These are phyloP conservation scores for Turnera subulata DNA, from an alignment of 345 rosid genomes.

Conservation along the genomic window DNA sequence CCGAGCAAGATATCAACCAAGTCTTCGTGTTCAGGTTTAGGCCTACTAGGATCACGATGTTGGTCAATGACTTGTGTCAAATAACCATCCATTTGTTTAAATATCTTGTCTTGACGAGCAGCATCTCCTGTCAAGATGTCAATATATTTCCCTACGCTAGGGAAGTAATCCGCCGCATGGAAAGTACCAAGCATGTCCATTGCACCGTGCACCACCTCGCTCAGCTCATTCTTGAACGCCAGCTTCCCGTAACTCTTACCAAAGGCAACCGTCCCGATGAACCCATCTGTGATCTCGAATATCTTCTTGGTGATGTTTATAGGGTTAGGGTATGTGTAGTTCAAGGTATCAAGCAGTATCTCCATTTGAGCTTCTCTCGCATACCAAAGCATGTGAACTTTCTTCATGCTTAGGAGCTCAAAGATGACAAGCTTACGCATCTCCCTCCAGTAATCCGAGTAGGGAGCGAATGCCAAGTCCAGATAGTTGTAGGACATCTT, in stretches of 20 bases:
- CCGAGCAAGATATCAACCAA: slow-evolving; percentile 7
- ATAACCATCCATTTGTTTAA: not conserved
- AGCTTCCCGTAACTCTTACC: slow-evolving; percentile 2
- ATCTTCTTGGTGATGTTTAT: not conserved
- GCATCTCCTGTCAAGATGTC: not conserved
- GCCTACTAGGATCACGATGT: slow-evolving; percentile 6
- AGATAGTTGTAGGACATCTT: slow-evolving; percentile 5
- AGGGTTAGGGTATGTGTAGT: not conserved
- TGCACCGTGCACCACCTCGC: not conserved
- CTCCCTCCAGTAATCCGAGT: slow-evolving; percentile 15
- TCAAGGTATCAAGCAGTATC: not conserved
- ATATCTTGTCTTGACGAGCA: not conserved
- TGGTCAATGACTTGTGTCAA: not conserved
- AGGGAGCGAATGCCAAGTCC: slow-evolving; percentile 10
- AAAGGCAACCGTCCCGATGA: slow-evolving; percentile 3
- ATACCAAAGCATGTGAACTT: slow-evolving; percentile 2
- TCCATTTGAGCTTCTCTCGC: slow-evolving; percentile 5
- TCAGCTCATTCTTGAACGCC: not conserved
- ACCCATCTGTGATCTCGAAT: not conserved
- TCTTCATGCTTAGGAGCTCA: slow-evolving; percentile 6
- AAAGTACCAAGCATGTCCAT: not conserved
- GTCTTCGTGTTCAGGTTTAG: slow-evolving; percentile 12
- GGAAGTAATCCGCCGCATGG: slow-evolving; percentile 1
- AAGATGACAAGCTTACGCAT: slow-evolving; percentile 4
- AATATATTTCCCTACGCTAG: not conserved